Evolutionary conservation across 75 land plant species (phyloP), one percentile per base, ranked within the genome.

Genomic region (Chamaecyparis obtusa): DNA sequence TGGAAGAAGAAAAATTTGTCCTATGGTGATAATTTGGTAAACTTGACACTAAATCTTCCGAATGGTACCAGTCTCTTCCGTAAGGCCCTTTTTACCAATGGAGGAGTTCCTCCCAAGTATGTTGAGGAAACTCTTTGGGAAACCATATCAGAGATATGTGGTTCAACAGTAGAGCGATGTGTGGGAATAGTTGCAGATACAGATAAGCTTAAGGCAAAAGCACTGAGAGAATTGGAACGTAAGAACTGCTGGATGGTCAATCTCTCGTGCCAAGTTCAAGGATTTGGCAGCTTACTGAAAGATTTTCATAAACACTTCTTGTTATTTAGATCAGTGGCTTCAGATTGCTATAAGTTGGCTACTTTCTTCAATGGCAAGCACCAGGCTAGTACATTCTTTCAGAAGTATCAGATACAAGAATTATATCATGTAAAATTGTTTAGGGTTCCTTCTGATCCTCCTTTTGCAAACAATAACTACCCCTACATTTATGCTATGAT

Each of bases 221-320:
- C 97, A 16, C 86, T 97, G 83, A 91, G 88, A 87, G 91, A 90
- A 56, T 85, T 97, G 71, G 99, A 97, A 90, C 79, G n/a, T 64
- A 88, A 91, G 89, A 85, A 94, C 83, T 91, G 91, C 0, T 93
- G 98, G 94, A 96, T 97, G 96, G 96, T 97, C 60, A 97, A 95
- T 90, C 90, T 97, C 39, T 84, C 92, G 3, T 97, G 99, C 88
- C 99, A 97, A 67, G 91, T 88, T 60, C 95, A 93, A 37, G 99
- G 88, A 11, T 89, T 97, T 77, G 84, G 57, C 64, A 92, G 89
- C 85, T 87, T 97, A 30, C 82, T 96, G 77, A 94, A 95, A 92
- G 98, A 96, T 75, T 92, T 97, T 88, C 67, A 83, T 88, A 93
- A 92, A 78, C 92, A 91, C 60, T 89, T 90, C 81, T 87, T 91